Conservation (phyloP, 2,329 filamentous ascomycete species). For the Trichoderma simmonsii region DNA sequence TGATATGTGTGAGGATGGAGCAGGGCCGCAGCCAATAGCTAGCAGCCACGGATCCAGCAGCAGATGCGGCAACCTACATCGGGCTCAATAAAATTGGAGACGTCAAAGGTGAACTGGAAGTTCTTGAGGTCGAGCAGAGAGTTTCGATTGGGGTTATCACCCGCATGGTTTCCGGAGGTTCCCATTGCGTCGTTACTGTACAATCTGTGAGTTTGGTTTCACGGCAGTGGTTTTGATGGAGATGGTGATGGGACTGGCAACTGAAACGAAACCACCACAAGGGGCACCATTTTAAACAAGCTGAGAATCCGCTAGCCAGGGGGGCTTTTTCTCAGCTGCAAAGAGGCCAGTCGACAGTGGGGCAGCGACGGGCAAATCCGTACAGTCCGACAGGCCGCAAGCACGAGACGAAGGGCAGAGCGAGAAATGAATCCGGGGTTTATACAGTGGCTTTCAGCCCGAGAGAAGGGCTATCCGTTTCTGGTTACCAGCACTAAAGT, state of each 20-base stretch:
- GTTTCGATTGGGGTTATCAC: neutral
- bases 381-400: neutral
- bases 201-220: neutral
- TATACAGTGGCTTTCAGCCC: neutral
- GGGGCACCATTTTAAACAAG: constrained; percentile 6
- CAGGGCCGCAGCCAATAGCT: neutral
- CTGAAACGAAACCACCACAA: neutral
- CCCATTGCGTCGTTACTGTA: neutral
- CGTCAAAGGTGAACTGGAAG: constrained; percentile 36
- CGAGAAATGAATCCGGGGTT: neutral
- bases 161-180: neutral
- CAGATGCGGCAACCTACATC: constrained; percentile 29
- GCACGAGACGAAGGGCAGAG: neutral
- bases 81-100: constrained; percentile 31
- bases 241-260: neutral
- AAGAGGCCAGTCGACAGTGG: neutral
- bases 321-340: neutral
- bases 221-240: neutral
- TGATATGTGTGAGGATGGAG: neutral
- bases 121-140: neutral
- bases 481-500: neutral
- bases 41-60: neutral
- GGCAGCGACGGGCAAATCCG: neutral
- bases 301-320: neutral
- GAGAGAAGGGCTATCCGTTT: neutral